These are phyloP conservation scores for Flaveria floridana DNA, from an alignment of 140 eudicot species.

Conservation along the genomic window DNA sequence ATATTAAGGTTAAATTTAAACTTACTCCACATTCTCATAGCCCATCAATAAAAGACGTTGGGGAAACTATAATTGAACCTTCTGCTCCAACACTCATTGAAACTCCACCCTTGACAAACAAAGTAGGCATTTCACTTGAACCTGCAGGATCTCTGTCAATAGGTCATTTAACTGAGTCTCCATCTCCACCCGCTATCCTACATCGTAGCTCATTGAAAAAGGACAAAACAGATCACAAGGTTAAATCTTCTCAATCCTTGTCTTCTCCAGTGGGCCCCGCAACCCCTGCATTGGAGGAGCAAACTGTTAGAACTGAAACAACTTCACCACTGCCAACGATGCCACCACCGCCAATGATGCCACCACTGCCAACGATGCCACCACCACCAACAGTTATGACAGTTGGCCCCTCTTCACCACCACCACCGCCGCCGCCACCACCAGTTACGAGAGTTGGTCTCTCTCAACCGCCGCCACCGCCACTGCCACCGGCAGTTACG, in stretches of 20 bases:
- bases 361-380: constrained; percentile 30
- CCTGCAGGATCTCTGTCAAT: constrained; percentile 25
- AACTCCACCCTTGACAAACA: constrained; percentile 33
- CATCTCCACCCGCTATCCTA: constrained; percentile 24
- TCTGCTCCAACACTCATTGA: constrained; percentile 26
- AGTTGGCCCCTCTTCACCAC: constrained; percentile 35
- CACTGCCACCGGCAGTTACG: constrained; percentile 38
- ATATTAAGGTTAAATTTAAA: constrained; percentile 25
- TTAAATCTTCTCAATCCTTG: constrained; percentile 22
- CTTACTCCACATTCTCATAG: constrained; percentile 28
- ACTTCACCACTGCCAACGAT: constrained; percentile 33
- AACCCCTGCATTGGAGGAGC: constrained; percentile 24
- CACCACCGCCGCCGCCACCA: constrained; percentile 42
- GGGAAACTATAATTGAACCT: constrained; percentile 22
- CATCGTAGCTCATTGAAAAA: constrained; percentile 21
- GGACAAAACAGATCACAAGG: constrained; percentile 12
- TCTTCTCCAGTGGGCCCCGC: constrained; percentile 19
- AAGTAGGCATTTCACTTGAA: constrained; percentile 11
- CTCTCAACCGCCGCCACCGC: constrained; percentile 43
- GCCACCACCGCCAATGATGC: constrained; percentile 19
- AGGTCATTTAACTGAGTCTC: constrained; percentile 19
- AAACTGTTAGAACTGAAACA: constrained; percentile 12
- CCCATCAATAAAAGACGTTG: constrained; percentile 32
- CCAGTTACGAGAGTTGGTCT: constrained; percentile 30
- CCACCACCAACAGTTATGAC: constrained; percentile 32